Base-by-base conservation (phyloP, 2,329 filamentous ascomycete genomes). In the Xylariaceae sp. region DNA sequence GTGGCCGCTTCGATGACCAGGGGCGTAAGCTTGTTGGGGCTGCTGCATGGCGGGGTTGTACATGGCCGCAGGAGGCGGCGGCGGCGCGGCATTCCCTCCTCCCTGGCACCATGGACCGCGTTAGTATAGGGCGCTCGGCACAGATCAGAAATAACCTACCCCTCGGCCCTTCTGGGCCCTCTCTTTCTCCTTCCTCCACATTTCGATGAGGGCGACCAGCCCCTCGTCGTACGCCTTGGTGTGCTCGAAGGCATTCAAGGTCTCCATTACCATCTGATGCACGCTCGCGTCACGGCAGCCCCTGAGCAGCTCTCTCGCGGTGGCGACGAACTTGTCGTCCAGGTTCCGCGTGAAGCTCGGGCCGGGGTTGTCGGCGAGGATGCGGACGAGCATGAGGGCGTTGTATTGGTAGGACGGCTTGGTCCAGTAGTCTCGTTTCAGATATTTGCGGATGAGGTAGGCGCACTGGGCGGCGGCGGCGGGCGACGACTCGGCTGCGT, bases 321-420 rank as follows among this genome's bases (percentile, higher is more conserved):
- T 78, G 26, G 81, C 72, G 33, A 84, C 76, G 53, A 95, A 96
- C 51, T 86, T 86, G 52, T 80, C 72, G 59, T 95, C 89, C 26
- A 96, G 60, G 56, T 94, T 89, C 46, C 83, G 75, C n/a, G 90
- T 94, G 53, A 98, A 98, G 2, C 79, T 87, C 33, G 74, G 72
- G 19, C 90, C 90, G 0, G 92, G 92, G 56, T 98, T 95, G 58
- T 96, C 89, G 47, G 80, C 72, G 45, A 98, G 67, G 52, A 98
- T 98, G 41, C 90, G 82, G 47, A 93, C 70, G 36, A 98, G 74
- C 92, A 96, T 96, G 52, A 96, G 79, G 43, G 87, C 83, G 63
- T 96, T 95, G 70, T 95, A 96, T 60, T 96, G 90, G 47, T 80
- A 78, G 49, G 83, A 78, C 8, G 85, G 68, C 29, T 65, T 67